Base-by-base conservation (phyloP, 169 alveolate species). In the Plasmodium ovale region DNA sequence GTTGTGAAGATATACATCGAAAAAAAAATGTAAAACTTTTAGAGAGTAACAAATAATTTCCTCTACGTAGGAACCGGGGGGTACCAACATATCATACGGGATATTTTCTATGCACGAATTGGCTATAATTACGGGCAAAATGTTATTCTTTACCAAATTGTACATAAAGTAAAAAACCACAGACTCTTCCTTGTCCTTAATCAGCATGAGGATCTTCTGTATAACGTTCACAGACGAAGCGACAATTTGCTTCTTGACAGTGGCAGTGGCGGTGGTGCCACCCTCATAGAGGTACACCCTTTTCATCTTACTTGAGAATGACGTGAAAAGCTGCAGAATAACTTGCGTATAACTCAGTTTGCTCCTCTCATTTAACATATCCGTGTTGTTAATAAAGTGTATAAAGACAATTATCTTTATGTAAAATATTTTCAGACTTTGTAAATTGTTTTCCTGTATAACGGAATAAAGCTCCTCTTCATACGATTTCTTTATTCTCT, bases 391-490 rank as follows among this genome's bases (percentile, higher is more conserved):
- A 60, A 85, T 29, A 64, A 39, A 56, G 49, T 85, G 74, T 23
- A 85, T 69, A 49, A 69, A 85, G 16, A 85, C 65, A 47, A 85
- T 85, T 19, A 85, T 72, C 62, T 85, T 68, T 39, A 85, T 64
- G 39, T 85, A 85, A 68, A 68, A 58, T 37, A 85, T 7, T 68
- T 85, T 85, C n/a, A 85, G 25, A 47, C 51, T 69, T 27, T 33
- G 39, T 71, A 85, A 54, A 33, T 85, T 69, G 6, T 56, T 59
- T 19, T 39, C 56, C 16, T 53, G 27, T 23, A 85, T 23, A 25
- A 85, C 56, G 19, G 27, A 58, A 16, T 16, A 10, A 16, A 69
- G 31, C 19, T 58, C 21, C n/a, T 71, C 69, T 27, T 85, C 37
- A 49, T 85, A 54, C 2, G 27, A 56, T 85, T 85, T 58, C 67